Conservation (phyloP, 148 eudicot species). For the Pouteria glomerata region DNA sequence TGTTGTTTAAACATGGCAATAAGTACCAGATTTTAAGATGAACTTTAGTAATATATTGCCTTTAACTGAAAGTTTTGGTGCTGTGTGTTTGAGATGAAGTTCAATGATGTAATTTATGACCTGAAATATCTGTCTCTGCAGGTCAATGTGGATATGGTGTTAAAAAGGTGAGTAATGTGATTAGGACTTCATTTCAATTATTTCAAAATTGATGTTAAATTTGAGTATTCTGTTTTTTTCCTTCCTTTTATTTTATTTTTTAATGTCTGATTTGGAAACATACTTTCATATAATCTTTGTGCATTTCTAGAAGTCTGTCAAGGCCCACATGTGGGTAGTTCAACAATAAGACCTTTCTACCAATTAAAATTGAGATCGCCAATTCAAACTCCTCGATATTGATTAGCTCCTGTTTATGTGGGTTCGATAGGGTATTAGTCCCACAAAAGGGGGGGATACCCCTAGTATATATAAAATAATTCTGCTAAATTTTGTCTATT, state of each 20-base stretch:
- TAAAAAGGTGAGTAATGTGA: constrained; percentile 51
- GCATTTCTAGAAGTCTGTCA: no score
- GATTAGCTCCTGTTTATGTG: no score
- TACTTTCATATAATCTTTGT: not conserved
- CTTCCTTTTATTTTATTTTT: not conserved
- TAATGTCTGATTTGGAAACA: not conserved
- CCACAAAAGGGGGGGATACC: no score
- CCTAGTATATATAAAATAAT: no score
- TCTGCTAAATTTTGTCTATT: no score
- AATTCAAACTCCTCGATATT: no score
- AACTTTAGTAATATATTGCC: not conserved
- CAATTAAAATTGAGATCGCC: no score
- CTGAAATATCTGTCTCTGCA: constrained; percentile 33
- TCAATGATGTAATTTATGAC: constrained; percentile 6
- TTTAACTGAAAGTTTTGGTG: not conserved
- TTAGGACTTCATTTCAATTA: not conserved
- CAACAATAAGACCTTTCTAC: no score
- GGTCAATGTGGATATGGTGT: constrained; percentile 68
- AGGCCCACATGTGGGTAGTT: no score
- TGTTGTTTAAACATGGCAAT: not conserved
- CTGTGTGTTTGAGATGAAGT: not conserved
- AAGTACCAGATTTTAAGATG: not conserved
- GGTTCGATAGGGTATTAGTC: no score
- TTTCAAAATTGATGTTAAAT: constrained; percentile 9
- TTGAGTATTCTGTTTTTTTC: not conserved